Evolutionary conservation across 768 basidiomycete genomes (phyloP).

Genomic region (Coprinellus aureogranulatus): DNA sequence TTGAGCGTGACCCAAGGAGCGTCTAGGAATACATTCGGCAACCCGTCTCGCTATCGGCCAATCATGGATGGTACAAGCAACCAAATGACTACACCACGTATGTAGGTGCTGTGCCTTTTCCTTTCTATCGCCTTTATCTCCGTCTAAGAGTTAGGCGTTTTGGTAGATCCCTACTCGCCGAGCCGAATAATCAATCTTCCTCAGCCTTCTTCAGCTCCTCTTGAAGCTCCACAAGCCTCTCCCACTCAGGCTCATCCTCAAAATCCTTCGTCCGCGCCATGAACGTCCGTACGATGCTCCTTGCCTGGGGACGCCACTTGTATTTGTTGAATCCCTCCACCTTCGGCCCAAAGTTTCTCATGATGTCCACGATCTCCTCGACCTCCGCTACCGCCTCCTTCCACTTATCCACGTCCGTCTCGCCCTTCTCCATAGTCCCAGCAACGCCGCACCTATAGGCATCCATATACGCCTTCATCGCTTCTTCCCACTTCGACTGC

Average conservation of each 20-base stretch:
- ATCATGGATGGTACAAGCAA: too few relatives aligned
- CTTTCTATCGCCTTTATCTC: too few relatives aligned
- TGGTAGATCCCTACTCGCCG: too few relatives aligned
- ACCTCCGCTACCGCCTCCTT: slow-evolving; percentile 75
- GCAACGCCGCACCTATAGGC: slow-evolving; percentile 76
- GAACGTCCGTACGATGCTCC: slow-evolving; percentile 86
- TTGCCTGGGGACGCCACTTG: slow-evolving; percentile 85
- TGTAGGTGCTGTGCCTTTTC: too few relatives aligned
- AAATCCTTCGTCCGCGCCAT: slow-evolving; percentile 84
- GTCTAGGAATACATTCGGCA: too few relatives aligned
- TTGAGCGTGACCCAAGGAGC: too few relatives aligned
- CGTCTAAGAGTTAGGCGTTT: too few relatives aligned
- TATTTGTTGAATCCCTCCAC: slow-evolving; percentile 33
- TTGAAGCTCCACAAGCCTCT: slow-evolving; percentile 58
- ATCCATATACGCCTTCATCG: slow-evolving; percentile 79
- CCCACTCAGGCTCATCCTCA: slow-evolving; percentile 87
- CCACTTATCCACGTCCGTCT: slow-evolving; percentile 68
- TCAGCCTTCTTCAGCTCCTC: slow-evolving; percentile 56
- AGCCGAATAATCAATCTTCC: slow-evolving; percentile 6
- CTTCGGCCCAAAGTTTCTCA: slow-evolving; percentile 80
- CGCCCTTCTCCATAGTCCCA: slow-evolving; percentile 59
- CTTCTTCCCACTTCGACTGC: slow-evolving; percentile 71
- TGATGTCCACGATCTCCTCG: slow-evolving; percentile 77
- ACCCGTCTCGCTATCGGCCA: too few relatives aligned
- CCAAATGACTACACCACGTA: too few relatives aligned